Evolutionary conservation across 1,139 yeast genomes (phyloP).

Genomic region (Blastobotrys indianensis): DNA sequence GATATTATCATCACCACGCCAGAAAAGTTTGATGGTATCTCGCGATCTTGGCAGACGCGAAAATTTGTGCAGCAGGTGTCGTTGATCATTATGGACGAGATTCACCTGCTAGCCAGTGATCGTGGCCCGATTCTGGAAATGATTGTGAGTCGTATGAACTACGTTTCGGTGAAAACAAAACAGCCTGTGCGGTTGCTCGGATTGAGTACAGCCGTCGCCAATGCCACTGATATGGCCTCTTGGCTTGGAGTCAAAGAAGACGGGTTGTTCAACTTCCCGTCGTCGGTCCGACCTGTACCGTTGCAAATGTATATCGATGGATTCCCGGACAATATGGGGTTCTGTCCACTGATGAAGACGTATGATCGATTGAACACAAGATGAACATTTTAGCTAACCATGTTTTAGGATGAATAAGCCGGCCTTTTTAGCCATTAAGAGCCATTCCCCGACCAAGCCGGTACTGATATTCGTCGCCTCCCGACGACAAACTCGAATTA

Average conservation of each 20-base stretch:
- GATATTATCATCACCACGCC: conserved; percentile 95
- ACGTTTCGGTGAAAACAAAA: conserved; percentile 69
- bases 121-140: conserved; percentile 97
- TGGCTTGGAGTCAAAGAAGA: conserved; percentile 84
- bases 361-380: not conserved
- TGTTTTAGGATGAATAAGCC: conserved; percentile 78
- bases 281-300: conserved; percentile 96
- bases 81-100: conserved; percentile 94
- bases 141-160: conserved; percentile 98
- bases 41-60: conserved; percentile 97
- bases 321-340: conserved; percentile 89
- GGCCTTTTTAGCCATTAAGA: conserved; percentile 91
- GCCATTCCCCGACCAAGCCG: conserved; percentile 90
- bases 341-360: conserved; percentile 92
- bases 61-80: conserved; percentile 88
- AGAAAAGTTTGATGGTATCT: conserved; percentile 97
- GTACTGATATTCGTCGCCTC: conserved; percentile 94
- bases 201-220: conserved; percentile 95
- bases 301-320: conserved; percentile 97
- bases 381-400: conserved; percentile 6
- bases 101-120: conserved; percentile 93
- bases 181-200: conserved; percentile 79
- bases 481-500: conserved; percentile 90
- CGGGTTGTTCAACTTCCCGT: conserved; percentile 90
- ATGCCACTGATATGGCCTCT: conserved; percentile 96